Percentiles rank a stretch among this genome's conserved stretches.
These are phyloP conservation scores for Neurospora sp. DNA, from an alignment of 2,329 filamentous ascomycete species.

Conservation along the genomic window DNA sequence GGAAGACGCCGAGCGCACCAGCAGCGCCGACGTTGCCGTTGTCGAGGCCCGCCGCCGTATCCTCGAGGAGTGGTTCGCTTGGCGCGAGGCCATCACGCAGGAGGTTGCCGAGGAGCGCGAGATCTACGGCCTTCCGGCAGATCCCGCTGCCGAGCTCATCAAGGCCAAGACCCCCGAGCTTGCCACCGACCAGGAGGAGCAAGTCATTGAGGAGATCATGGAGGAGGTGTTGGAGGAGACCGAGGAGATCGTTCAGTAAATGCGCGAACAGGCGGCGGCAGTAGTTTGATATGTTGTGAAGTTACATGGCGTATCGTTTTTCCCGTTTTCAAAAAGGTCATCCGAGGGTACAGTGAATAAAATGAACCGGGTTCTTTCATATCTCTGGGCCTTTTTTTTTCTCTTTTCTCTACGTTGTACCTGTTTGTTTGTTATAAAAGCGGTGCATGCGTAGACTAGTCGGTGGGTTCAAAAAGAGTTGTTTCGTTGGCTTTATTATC, in stretches of 20 bases:
- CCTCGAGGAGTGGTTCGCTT: conserved; percentile 82
- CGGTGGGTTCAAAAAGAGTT: background rate
- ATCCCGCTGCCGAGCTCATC: conserved; percentile 52
- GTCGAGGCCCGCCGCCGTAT: conserved; percentile 75
- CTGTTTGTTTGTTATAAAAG: background rate
- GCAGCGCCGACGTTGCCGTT: conserved; percentile 86
- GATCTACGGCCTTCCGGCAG: conserved; percentile 53
- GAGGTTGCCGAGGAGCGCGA: conserved; percentile 64
- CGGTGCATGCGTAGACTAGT: background rate
- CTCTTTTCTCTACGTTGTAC: background rate
- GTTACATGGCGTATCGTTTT: background rate
- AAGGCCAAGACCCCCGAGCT: conserved; percentile 44
- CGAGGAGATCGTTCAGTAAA: conserved; percentile 57
- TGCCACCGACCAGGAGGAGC: conserved; percentile 54
- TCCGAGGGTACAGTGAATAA: conserved; percentile 1
- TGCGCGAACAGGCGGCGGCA: background rate
- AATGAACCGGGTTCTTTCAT: background rate
- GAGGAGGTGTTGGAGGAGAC: conserved; percentile 77
- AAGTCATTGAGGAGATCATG: conserved; percentile 79
- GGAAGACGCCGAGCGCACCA: conserved; percentile 86
- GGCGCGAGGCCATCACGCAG: conserved; percentile 64
- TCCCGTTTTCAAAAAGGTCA: background rate
- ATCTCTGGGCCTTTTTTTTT: background rate
- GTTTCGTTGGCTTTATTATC: background rate
- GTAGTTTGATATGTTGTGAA: background rate